Conservation (phyloP, 345 rosid species). For the Eucalyptus pauciflora region DNA sequence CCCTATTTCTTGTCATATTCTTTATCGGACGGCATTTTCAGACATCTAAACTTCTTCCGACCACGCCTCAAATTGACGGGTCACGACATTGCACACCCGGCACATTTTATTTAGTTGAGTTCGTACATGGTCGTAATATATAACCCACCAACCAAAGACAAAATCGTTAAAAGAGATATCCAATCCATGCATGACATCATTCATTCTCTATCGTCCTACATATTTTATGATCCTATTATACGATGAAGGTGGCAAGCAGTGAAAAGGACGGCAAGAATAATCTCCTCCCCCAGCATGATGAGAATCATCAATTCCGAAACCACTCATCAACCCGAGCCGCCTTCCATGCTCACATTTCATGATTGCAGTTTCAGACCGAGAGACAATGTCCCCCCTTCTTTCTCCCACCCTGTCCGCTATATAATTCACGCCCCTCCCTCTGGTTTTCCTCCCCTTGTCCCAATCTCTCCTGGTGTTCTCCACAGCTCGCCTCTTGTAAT, state of each 20-base stretch:
- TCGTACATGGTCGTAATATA: background rate
- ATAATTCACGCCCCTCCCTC: background rate
- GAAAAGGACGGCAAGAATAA: background rate
- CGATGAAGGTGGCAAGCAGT: background rate
- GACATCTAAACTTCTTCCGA: accelerated
- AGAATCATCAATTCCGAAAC: constrained; percentile 29
- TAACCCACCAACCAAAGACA: background rate
- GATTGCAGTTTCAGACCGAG: constrained; percentile 68
- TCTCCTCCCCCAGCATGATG: background rate
- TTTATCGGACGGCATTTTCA: background rate
- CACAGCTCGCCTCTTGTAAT: background rate
- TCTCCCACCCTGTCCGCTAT: background rate
- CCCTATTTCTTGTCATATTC: background rate
- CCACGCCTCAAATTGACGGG: background rate
- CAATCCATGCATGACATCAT: background rate
- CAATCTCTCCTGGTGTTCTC: background rate
- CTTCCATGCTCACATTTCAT: constrained; percentile 81
- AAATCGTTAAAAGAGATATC: background rate
- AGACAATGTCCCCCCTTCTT: background rate
- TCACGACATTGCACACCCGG: background rate
- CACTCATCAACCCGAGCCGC: constrained; percentile 59
- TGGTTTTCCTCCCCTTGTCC: background rate
- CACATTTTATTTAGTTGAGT: background rate
- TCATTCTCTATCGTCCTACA: background rate
- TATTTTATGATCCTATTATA: background rate